Evolutionary conservation across 148 eudicot species (phyloP), one percentile per base, ranked within the genome.

Genomic region (Chenopodium quinoa): DNA sequence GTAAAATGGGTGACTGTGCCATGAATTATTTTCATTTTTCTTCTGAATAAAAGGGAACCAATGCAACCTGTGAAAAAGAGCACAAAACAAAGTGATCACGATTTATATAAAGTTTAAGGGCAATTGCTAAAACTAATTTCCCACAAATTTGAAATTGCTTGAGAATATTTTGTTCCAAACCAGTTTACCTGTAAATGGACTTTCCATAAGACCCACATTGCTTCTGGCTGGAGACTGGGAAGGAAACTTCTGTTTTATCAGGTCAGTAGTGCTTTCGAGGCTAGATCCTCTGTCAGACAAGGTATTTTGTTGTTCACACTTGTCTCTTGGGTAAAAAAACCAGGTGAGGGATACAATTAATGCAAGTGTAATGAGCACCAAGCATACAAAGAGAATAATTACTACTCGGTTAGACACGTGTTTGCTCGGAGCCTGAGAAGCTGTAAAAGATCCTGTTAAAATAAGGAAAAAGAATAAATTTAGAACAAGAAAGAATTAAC

Each of bases 1-100:
- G 97, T 87, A 89, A 93, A 95, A 7, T 82, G 91, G 83, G 85
- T 25, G 48, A 91, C 86, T 68, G 92, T 84, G 77, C 97, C 93
- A 34, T 71, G 89, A 40, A 89, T 58, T 74, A 84, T 87, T 79
- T 86, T 86, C 64, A 72, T 77, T 79, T 82, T 89, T 54, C 80
- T 86, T 86, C 87, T 83, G 80, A 89, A 87, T 47, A 88, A 64
- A 76, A 87, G 87, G 48, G 90, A 83, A 72, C 77, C 85, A 76
- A 90, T 47, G 86, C 93, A 91, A 71, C 97, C 98, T 94, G 88
- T 78, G 3, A 87, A 69, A 76, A 84, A 79, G 50, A 73, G 75
- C 48, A 25, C 27, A 68, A 56, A 34, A 63, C 60, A 32, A 75
- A 23, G 71, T 62, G 7, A 80, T 64, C 23, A 44, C 75, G 65